Base-by-base conservation (phyloP, 2,329 filamentous ascomycete species). In the Microdochium nivale region DNA sequence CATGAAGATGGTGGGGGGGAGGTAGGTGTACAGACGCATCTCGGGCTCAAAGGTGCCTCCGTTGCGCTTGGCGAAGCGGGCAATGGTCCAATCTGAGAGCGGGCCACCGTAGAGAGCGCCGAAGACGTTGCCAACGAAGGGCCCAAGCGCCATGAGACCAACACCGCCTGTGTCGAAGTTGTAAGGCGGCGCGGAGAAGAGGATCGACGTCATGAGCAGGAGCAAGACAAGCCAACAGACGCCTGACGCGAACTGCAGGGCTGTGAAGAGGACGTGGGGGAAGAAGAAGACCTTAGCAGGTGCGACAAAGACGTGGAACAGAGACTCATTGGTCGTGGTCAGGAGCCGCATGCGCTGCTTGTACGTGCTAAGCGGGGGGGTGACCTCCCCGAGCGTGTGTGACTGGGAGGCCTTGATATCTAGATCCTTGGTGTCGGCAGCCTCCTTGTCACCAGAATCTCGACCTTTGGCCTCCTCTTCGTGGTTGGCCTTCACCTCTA, bases 11-110 rank as follows among this genome's bases (percentile, higher is more conserved):
- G 66, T 64, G 2, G 69, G 65, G 43, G 51, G 37, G 7, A 47
- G 25, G 13, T 52, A 7, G 16, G 40, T 43, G 32, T 65, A 71
- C 4, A 75, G 56, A 4, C 72, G 63, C 64, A 74, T 74, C 54
- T 75, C 72, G 0, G 72, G 71, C 54, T 75, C 72, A 40, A 69
- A 74, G 7, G 69, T 59, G 2, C 71, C 71, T 0, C 62, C 61
- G 10, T 74, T 72, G 2, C 67, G 60, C n/a, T 59, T 62, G 0
- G 72, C 62, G 21, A 71, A 59, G 25, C 58, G 60, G 2, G 70
- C 52, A 46, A 73, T 68, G 0, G 63, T 63, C 60, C 63, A 64
- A 47, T 75, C 71, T 0, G 65, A 63, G 1, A 74, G 49, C 0
- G 64, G 60, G 0, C 71, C 72, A 2, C 69, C 70, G 48, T 71